Evolutionary conservation across 2,329 filamentous ascomycete genomes (phyloP).

Genomic region (Plenodomus biglobosus): DNA sequence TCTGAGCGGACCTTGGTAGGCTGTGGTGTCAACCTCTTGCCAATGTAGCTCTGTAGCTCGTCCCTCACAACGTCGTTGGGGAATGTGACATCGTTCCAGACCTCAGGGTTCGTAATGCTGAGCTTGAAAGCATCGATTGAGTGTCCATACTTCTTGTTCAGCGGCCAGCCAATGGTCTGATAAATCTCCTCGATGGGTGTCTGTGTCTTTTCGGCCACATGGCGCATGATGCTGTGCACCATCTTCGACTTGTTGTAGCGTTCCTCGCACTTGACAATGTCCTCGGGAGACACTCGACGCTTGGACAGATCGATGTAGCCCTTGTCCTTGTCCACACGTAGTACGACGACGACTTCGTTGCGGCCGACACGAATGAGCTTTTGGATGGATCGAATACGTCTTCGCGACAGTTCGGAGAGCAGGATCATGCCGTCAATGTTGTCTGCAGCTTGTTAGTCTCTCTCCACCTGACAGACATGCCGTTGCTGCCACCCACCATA

Average conservation of each 20-base stretch:
- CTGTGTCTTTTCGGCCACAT: slow-evolving; percentile 95
- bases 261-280: slow-evolving; percentile 98
- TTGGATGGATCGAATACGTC: slow-evolving; percentile 98
- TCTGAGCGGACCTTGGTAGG: slow-evolving; percentile 99
- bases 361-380: slow-evolving; percentile 97
- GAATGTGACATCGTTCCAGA: slow-evolving; percentile 93
- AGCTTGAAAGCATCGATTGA: slow-evolving; percentile 98
- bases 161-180: slow-evolving; percentile 91
- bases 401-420: slow-evolving; percentile 92
- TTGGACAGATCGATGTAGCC: slow-evolving; percentile 99
- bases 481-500: slow-evolving; percentile 55
- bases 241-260: slow-evolving; percentile 99
- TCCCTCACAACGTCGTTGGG: slow-evolving; percentile 81
- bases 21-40: slow-evolving; percentile 94
- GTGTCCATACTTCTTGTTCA: slow-evolving; percentile 97
- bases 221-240: slow-evolving; percentile 98
- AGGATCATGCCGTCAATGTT: slow-evolving; percentile 99
- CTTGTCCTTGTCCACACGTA: slow-evolving; percentile 99
- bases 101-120: slow-evolving; percentile 95
- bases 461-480: background rate
- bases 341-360: slow-evolving; percentile 97
- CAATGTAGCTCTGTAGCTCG: slow-evolving; percentile 92
- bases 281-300: slow-evolving; percentile 94
- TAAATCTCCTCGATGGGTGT: slow-evolving; percentile 94
- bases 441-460: slow-evolving; percentile 53